Conservation (phyloP, 2,329 filamentous ascomycete species). For the Tolypocladium paradoxum region DNA sequence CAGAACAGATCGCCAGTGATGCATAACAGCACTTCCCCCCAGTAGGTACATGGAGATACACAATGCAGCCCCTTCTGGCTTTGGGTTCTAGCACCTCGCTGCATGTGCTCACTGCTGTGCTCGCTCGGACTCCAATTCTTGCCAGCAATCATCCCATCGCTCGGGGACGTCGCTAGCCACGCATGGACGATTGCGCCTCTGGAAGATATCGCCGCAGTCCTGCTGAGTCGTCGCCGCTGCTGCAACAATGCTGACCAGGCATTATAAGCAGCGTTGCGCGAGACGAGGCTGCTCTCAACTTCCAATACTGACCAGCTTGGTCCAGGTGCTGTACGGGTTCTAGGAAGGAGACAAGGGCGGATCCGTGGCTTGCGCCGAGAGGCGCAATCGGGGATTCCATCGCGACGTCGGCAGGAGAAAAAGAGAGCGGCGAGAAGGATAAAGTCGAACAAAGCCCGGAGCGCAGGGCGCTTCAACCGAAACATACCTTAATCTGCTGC, state of each 20-base stretch:
- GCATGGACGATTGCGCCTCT: slow-evolving; percentile 1
- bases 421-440: slow-evolving; percentile 25
- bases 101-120: slow-evolving; percentile 40
- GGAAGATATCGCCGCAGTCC: slow-evolving; percentile 12
- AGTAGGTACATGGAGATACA: neutral
- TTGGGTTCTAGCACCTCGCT: neutral
- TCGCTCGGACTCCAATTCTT: slow-evolving; percentile 23
- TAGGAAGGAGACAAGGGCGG: slow-evolving; percentile 20
- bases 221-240: slow-evolving; percentile 14
- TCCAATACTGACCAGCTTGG: slow-evolving; percentile 26
- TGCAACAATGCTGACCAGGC: slow-evolving; percentile 41
- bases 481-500: slow-evolving; percentile 99
- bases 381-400: slow-evolving; percentile 3
- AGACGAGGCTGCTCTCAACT: slow-evolving; percentile 51
- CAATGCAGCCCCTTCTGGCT: neutral
- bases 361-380: neutral
- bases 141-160: slow-evolving; percentile 4
- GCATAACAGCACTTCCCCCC: neutral
- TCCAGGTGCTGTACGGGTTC: slow-evolving; percentile 15
- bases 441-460: slow-evolving; percentile 61
- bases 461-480: slow-evolving; percentile 64
- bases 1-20: neutral
- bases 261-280: slow-evolving; percentile 28
- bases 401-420: slow-evolving; percentile 18
- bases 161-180: slow-evolving; percentile 1